A percentile compares a stretch with the other conserved stretches of the same genome.
These are phyloP conservation scores for Eucalyptus lansdowneana DNA, from an alignment of 345 rosid genomes.

Conservation along the genomic window DNA sequence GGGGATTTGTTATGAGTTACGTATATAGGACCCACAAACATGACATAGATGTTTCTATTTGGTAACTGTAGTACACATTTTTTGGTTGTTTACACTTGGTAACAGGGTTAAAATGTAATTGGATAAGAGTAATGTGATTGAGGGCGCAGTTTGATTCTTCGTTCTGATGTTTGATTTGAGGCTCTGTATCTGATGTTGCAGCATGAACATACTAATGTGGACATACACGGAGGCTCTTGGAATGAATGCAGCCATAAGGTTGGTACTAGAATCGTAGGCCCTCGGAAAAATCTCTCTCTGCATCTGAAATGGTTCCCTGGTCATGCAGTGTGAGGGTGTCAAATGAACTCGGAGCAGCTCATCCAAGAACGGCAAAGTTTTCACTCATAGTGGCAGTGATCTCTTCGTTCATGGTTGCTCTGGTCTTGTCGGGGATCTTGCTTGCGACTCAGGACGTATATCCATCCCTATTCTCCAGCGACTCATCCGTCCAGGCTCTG, in stretches of 20 bases:
- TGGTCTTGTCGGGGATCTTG: constrained; percentile 22
- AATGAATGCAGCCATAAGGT: too few relatives aligned
- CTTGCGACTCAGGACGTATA: constrained; percentile 20
- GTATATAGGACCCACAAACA: not conserved
- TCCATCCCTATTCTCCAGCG: constrained; percentile 46
- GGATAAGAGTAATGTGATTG: too few relatives aligned
- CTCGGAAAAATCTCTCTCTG: not conserved
- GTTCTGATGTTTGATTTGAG: too few relatives aligned
- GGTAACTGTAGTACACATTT: too few relatives aligned
- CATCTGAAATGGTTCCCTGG: not conserved
- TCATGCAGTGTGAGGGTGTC: constrained; percentile 57
- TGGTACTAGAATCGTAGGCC: too few relatives aligned
- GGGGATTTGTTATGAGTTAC: not conserved
- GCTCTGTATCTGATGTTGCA: too few relatives aligned
- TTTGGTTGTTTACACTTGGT: too few relatives aligned
- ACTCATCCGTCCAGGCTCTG: constrained; percentile 22
- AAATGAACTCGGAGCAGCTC: constrained; percentile 69
- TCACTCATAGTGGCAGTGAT: constrained; percentile 38
- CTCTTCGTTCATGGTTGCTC: constrained; percentile 35
- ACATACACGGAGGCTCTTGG: too few relatives aligned
- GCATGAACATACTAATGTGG: too few relatives aligned
- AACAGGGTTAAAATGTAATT: too few relatives aligned
- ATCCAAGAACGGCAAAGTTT: constrained; percentile 30
- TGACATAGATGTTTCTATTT: too few relatives aligned
- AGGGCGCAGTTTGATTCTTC: too few relatives aligned